Evolutionary conservation across 2,329 filamentous ascomycete species (phyloP), one percentile per base, ranked within the genome.

Genomic region (Akanthomyces uredinophilus): DNA sequence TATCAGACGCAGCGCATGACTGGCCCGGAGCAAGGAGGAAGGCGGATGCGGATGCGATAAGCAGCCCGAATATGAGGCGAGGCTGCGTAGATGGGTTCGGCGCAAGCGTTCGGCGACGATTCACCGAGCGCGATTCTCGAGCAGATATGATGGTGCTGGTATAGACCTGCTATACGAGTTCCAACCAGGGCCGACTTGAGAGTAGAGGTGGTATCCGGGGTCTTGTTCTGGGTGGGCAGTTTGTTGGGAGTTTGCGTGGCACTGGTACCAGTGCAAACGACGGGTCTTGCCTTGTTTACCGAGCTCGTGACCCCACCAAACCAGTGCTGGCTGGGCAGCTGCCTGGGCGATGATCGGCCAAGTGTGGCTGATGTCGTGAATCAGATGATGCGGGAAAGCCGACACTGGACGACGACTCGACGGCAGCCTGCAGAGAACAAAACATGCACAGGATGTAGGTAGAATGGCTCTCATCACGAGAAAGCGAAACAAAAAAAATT

Each of bases 241-340:
- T 50, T 58, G 55, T 58, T 58, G 44, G 44, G 44, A 32, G 18
- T 52, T 60, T 60, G 32, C 35, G 32, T 46, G 24, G 32, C 11
- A 35, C 32, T 35, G 32, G 10, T 35, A 5, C 10, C 7, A 2
- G 32, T 46, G 18, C 55, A 32, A 27, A 39, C 35, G 43, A 58
- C 55, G 13, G 55, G 54, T 35, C 32, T 35, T 35, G 37, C 41
- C 32, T 43, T 60, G 56, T 60, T 60, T 51, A 60, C 35, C 35
- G 35, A 43, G 56, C 56, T 60, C 47, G 56, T 60, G 47, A 60
- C 56, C 56, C 46, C 56, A 59, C 46, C 46, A 47, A 59, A 59
- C 55, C 44, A 59, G 16, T 59, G 47, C 37, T 41, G 32, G 55
- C 55, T 39, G 54, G 44, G 43, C 44, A 49, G 54, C 43, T 58